Conservation (phyloP, 2,329 filamentous ascomycete species). For the Alternaria arbusti region DNA sequence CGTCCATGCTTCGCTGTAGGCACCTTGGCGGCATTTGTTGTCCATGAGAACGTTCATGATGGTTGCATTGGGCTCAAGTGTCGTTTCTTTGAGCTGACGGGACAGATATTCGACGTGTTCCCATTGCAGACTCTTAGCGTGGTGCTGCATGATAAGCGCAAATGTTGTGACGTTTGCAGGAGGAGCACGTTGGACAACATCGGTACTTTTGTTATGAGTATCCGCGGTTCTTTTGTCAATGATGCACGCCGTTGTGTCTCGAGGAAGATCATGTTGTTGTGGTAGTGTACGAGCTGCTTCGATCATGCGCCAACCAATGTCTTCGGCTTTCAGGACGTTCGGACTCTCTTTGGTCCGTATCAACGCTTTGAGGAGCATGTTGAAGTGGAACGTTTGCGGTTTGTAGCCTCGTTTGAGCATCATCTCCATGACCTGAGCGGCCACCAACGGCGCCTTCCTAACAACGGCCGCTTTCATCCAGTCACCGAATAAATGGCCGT, state of each 20-base stretch:
- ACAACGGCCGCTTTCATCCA: constrained; percentile 87
- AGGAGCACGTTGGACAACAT: constrained; percentile 22
- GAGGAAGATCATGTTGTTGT: background rate
- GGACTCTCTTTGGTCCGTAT: constrained; percentile 57
- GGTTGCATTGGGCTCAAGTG: constrained; percentile 27
- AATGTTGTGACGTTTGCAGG: constrained; percentile 40
- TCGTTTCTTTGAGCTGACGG: constrained; percentile 29
- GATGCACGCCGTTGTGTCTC: background rate
- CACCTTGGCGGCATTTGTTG: constrained; percentile 36
- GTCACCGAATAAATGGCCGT: constrained; percentile 84
- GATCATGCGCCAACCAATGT: constrained; percentile 47
- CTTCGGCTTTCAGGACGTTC: constrained; percentile 39
- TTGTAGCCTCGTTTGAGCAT: constrained; percentile 74
- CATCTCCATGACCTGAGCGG: constrained; percentile 73
- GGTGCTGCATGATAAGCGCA: constrained; percentile 41
- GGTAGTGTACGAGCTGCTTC: constrained; percentile 20
- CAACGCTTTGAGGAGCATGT: constrained; percentile 81
- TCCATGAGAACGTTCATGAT: constrained; percentile 46
- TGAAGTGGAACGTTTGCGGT: constrained; percentile 77
- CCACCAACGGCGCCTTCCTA: constrained; percentile 65
- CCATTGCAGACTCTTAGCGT: constrained; percentile 36
- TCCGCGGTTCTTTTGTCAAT: constrained; percentile 2
- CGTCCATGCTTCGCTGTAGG: constrained; percentile 37
- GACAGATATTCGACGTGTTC: constrained; percentile 44
- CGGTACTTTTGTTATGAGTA: background rate